A percentile compares a stretch with the other conserved stretches of the same genome.
Evolutionary conservation across 306 rosid species (phyloP).

Genomic region (Prunus mira): DNA sequence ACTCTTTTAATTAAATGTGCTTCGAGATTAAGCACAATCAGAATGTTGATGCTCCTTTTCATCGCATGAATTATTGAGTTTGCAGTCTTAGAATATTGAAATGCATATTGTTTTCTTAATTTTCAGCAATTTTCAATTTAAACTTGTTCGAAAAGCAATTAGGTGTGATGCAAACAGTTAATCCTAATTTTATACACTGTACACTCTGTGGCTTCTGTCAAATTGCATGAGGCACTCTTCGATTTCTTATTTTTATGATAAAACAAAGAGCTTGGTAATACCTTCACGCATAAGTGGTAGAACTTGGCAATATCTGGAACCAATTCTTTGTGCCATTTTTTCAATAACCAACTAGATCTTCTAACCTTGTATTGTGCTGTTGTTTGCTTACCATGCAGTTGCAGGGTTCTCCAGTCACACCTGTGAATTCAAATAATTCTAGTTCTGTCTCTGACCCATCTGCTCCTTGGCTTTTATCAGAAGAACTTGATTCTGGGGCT

Average conservation of each 20-base stretch:
- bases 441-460: slow-evolving; percentile 65
- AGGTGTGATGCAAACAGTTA: background rate
- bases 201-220: background rate
- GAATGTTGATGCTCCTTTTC: background rate
- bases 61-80: background rate
- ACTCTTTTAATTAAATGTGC: background rate
- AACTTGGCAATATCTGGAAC: background rate
- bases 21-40: background rate
- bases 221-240: background rate
- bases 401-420: slow-evolving; percentile 75
- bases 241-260: background rate
- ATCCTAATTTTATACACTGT: background rate
- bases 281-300: background rate
- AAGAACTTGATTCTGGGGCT: slow-evolving; percentile 74
- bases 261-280: background rate
- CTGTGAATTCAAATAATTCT: slow-evolving; percentile 63
- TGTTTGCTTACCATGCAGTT: slow-evolving; percentile 39
- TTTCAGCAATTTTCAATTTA: background rate
- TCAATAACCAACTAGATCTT: slow-evolving; percentile 11
- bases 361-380: slow-evolving; percentile 23
- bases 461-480: slow-evolving; percentile 56
- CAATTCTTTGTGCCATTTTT: slow-evolving; percentile 9
- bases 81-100: background rate
- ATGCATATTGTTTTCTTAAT: background rate
- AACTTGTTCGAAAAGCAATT: background rate